Evolutionary conservation across 2,329 filamentous ascomycete species (phyloP).

Genomic region (Akanthomyces dipterigenus): DNA sequence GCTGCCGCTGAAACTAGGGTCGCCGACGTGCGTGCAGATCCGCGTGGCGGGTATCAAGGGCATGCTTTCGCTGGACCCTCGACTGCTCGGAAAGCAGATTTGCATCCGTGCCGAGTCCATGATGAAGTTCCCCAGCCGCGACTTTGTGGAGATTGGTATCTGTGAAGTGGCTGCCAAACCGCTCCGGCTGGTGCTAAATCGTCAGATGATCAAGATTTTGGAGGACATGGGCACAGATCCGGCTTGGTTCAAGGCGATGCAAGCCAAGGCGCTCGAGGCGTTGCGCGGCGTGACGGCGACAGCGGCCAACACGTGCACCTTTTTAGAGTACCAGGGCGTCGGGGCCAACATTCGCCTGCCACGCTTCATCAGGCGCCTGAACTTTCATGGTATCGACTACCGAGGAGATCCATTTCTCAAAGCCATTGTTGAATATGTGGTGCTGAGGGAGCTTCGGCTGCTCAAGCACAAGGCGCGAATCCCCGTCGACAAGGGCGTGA

Average conservation of each 20-base stretch:
- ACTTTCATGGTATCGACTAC: slow-evolving; percentile 56
- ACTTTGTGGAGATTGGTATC: slow-evolving; percentile 56
- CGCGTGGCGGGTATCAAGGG: slow-evolving; percentile 70
- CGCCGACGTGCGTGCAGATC: slow-evolving; percentile 67
- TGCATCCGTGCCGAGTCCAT: slow-evolving; percentile 63
- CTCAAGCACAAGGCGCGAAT: slow-evolving; percentile 77
- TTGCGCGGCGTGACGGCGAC: slow-evolving; percentile 54
- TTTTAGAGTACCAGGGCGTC: slow-evolving; percentile 57
- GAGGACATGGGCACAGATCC: slow-evolving; percentile 64
- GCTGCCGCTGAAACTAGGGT: slow-evolving; percentile 39
- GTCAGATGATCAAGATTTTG: slow-evolving; percentile 77
- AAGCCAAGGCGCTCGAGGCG: slow-evolving; percentile 53
- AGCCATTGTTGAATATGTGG: slow-evolving; percentile 60
- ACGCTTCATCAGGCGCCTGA: slow-evolving; percentile 53
- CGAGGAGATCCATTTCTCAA: slow-evolving; percentile 62
- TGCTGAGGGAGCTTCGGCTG: slow-evolving; percentile 63
- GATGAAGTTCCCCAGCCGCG: slow-evolving; percentile 63
- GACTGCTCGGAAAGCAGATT: slow-evolving; percentile 51
- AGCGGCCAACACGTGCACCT: slow-evolving; percentile 55
- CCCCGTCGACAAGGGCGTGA: slow-evolving; percentile 61
- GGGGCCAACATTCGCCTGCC: slow-evolving; percentile 54
- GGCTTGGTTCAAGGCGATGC: slow-evolving; percentile 56
- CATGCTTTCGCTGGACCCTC: slow-evolving; percentile 64
- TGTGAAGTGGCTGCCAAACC: slow-evolving; percentile 63
- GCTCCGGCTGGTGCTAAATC: slow-evolving; percentile 65